These are phyloP conservation scores for Aspergillus campestris DNA, from an alignment of 495 filamentous ascomycete species.

Conservation along the genomic window DNA sequence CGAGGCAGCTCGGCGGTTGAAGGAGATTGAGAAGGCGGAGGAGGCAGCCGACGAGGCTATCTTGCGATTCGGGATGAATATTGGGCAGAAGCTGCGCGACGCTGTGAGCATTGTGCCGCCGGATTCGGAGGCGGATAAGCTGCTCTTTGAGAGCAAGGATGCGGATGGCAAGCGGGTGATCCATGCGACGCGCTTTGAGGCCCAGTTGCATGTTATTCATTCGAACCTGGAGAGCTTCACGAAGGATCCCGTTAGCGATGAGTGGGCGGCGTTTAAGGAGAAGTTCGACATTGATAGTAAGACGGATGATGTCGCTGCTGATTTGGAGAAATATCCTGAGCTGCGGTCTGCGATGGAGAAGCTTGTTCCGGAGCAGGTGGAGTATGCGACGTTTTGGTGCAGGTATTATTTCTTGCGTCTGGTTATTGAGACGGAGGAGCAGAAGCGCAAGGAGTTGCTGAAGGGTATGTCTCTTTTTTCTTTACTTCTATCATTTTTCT, in stretches of 20 bases:
- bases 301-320: slow-evolving; percentile 74
- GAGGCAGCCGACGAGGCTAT: slow-evolving; percentile 97
- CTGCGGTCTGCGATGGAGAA: slow-evolving; percentile 89
- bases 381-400: slow-evolving; percentile 87
- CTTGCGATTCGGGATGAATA: slow-evolving; percentile 82
- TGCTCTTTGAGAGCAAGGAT: slow-evolving; percentile 89
- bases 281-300: slow-evolving; percentile 74
- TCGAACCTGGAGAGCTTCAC: slow-evolving; percentile 75
- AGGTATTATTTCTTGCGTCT: slow-evolving; percentile 93
- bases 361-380: slow-evolving; percentile 80
- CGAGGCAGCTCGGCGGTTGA: slow-evolving; percentile 76
- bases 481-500: slow-evolving; percentile 7
- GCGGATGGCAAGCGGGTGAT: slow-evolving; percentile 82
- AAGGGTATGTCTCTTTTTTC: slow-evolving; percentile 56
- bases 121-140: slow-evolving; percentile 35
- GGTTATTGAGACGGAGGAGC: slow-evolving; percentile 93
- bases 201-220: slow-evolving; percentile 92
- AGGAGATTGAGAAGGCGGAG: slow-evolving; percentile 88
- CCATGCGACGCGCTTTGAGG: slow-evolving; percentile 89
- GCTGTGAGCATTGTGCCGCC: slow-evolving; percentile 83
- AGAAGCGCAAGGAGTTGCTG: slow-evolving; percentile 77
- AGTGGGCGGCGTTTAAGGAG: slow-evolving; percentile 67
- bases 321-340: slow-evolving; percentile 84
- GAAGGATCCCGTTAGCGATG: slow-evolving; percentile 65
- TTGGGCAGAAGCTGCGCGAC: slow-evolving; percentile 83